Evolutionary conservation across 306 rosid species (phyloP).

Genomic region (Pyrus pyrifolia): DNA sequence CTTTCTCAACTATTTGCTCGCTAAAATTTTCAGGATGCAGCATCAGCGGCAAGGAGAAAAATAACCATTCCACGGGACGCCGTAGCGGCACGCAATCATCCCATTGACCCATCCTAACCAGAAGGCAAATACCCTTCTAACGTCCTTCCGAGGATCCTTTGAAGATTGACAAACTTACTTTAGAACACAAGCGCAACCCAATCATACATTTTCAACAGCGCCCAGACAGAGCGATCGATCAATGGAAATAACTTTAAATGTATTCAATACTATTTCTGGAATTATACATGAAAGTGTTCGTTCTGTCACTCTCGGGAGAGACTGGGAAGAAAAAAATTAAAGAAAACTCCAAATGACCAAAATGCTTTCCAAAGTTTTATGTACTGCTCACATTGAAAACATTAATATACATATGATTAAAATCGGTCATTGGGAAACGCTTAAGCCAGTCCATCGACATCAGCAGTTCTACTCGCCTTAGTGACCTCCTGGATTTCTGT

Average conservation of each 20-base stretch:
- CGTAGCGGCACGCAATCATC: slow-evolving; percentile 83
- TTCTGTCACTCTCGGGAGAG: background rate
- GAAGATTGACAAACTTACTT: slow-evolving; percentile 2
- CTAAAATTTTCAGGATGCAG: slow-evolving; percentile 49
- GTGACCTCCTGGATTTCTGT: slow-evolving; percentile 69
- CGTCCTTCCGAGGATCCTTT: slow-evolving; percentile 54
- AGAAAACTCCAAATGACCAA: background rate
- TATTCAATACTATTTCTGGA: slow-evolving; percentile 4
- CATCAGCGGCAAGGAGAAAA: slow-evolving; percentile 64
- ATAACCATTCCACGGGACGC: slow-evolving; percentile 60
- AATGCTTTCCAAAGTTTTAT: slow-evolving; percentile 4
- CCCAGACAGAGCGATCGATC: background rate
- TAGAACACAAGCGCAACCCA: background rate
- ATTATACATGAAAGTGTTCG: slow-evolving; percentile 23
- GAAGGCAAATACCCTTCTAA: slow-evolving; percentile 84
- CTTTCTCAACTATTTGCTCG: background rate
- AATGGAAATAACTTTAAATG: background rate
- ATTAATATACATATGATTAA: slow-evolving; percentile 40
- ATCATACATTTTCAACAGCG: background rate
- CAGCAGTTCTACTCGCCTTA: slow-evolving; percentile 21
- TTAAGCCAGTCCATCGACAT: background rate
- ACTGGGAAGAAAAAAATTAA: background rate
- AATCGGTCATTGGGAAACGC: slow-evolving; percentile 5
- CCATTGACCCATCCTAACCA: slow-evolving; percentile 72
- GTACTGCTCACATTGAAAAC: slow-evolving; percentile 3